Evolutionary conservation across 2,329 filamentous ascomycete species (phyloP).

Genomic region (Gyromitra esculenta): DNA sequence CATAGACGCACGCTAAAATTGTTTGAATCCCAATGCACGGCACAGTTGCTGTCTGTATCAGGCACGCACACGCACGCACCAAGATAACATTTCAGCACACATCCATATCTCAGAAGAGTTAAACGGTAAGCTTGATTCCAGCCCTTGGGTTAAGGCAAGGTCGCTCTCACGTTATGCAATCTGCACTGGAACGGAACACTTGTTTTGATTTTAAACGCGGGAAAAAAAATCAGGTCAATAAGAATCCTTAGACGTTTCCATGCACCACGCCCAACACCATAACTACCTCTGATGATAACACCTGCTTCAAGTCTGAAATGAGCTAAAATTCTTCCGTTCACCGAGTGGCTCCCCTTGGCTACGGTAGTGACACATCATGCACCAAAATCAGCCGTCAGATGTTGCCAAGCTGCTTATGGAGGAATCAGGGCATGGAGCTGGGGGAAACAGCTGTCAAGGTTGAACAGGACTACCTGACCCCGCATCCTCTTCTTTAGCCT

Average conservation of each 20-base stretch:
- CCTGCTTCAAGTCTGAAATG: conserved; percentile 21
- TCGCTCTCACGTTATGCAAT: conserved; percentile 2
- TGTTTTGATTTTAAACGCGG: conserved; percentile 9
- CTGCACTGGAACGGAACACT: background rate
- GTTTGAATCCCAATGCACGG: conserved; percentile 2
- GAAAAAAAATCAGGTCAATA: conserved; percentile 15
- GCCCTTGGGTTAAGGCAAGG: conserved; percentile 12
- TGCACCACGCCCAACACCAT: background rate
- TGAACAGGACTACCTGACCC: conserved; percentile 30
- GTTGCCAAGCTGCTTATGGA: conserved; percentile 39
- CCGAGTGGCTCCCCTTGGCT: conserved; percentile 40
- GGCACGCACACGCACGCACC: background rate
- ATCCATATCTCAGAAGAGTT: background rate
- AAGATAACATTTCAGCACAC: background rate
- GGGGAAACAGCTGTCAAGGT: conserved; percentile 28
- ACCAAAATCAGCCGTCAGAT: conserved; percentile 45
- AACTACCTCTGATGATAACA: conserved; percentile 17
- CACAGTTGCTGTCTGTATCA: conserved; percentile 28
- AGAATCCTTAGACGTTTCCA: conserved; percentile 3
- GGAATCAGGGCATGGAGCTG: conserved; percentile 27
- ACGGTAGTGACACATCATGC: conserved; percentile 46
- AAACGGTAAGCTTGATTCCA: conserved; percentile 4
- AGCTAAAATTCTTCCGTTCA: conserved; percentile 41
- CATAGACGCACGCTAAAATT: conserved; percentile 13
- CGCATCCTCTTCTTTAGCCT: conserved; percentile 32